Base-by-base conservation (phyloP, 2,329 filamentous ascomycete species). In the Cytospora chrysosperma region DNA sequence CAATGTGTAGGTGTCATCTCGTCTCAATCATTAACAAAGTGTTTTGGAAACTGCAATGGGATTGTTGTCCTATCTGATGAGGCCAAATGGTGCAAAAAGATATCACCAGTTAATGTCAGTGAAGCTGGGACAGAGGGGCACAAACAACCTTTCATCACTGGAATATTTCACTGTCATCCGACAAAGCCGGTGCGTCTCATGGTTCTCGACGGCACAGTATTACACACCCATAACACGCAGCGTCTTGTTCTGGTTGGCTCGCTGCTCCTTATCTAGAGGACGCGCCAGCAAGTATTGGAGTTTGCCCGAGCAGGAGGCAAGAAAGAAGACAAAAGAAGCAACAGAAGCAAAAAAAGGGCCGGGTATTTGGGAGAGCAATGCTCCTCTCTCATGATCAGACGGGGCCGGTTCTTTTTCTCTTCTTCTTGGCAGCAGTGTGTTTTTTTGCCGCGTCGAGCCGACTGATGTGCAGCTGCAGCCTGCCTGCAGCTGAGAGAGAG, bases 371-470 rank as follows among this genome's bases (percentile, higher is more conserved):
- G 43, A 30, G 28, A 50, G 51, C 47, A 13, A 5, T 8, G 8
- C 30, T 24, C 34, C 34, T 40, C 34, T 24, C 26, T 32, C 34
- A 19, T 52, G 27, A 54, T 55, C 50, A 51, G 51, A 61, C 50
- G 51, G 55, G 40, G 4, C 30, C 50, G 50, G 58, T n/a, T 30
- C 7, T 19, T 34, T 34, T 30, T 30, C 28, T 9, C 32, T 12
- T n/a, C 13, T 9, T 54, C 58, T 60, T 54, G 58, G 37, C 21
- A 64, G 37, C 21, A 64, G 56, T 62, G 49, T 55, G 52, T 65
- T 67, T 47, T 65, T 67, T 47, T 8, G 40, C 40, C n/a, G 40
- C 19, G 1, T 21, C 40, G 40, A 47, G 37, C 37, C 37, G 4
- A 40, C 30, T 34, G 30, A 34, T 34, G 30, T 34, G 30, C 30